A percentile compares a stretch with the other conserved stretches of the same genome.
These are phyloP conservation scores for Lodderomyces metapsilosis DNA, from an alignment of 1,139 yeast genomes.

Conservation along the genomic window DNA sequence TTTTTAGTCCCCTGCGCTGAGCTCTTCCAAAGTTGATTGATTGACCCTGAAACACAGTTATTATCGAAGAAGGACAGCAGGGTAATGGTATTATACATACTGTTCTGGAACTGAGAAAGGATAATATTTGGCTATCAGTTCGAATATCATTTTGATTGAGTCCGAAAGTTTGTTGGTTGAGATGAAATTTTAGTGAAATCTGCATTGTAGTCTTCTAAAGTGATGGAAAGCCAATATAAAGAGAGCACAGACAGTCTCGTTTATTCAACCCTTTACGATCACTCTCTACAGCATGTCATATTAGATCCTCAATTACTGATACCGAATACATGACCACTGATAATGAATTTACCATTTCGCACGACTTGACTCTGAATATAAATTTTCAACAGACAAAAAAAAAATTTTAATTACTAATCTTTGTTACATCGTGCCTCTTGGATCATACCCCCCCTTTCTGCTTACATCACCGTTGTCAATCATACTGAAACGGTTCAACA, in stretches of 20 bases:
- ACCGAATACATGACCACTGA: background rate
- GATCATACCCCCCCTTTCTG: background rate
- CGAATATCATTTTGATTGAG: constrained; percentile 11
- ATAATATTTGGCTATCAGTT: constrained; percentile 12
- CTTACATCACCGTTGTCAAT: constrained; percentile 1
- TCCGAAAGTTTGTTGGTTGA: too few relatives aligned
- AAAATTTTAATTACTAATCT: background rate
- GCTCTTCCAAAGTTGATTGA: constrained; percentile 48
- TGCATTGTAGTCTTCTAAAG: too few relatives aligned
- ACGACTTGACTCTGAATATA: background rate
- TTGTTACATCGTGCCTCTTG: background rate
- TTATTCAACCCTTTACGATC: too few relatives aligned
- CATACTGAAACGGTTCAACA: constrained; percentile 2
- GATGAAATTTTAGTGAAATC: too few relatives aligned
- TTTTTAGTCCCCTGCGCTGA: constrained; percentile 20
- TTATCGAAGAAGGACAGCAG: constrained; percentile 2
- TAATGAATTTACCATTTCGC: background rate
- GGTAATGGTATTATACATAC: constrained; percentile 2
- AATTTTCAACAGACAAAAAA: background rate
- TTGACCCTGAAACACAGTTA: constrained; percentile 9
- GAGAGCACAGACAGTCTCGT: too few relatives aligned
- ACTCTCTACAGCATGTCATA: too few relatives aligned
- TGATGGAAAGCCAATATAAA: too few relatives aligned
- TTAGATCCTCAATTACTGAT: too few relatives aligned
- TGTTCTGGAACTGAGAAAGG: constrained; percentile 12